Evolutionary conservation across 495 filamentous ascomycete genomes (phyloP), one percentile per base, ranked within the genome.

Genomic region (Aspergillus nidulans): DNA sequence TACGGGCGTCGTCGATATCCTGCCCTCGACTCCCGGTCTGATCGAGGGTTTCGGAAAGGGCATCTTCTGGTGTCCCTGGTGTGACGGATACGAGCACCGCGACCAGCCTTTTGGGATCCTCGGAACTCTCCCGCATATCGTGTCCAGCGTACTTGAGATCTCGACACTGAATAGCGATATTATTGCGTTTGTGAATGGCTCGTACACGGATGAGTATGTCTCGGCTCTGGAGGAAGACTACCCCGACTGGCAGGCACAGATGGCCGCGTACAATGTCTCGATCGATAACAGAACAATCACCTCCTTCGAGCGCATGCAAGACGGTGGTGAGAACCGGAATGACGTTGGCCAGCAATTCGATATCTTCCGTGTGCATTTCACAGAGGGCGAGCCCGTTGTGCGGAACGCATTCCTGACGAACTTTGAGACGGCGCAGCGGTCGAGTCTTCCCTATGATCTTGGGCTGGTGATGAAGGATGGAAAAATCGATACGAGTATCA

Each of bases 1-100:
- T 8, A 84, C 79, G 1, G 81, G 81, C 8, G 65, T 84, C 10
- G 65, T 65, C 16, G 81, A 84, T 56, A 63, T 81, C 41, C 63
- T 83, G 6, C 81, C 81, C n/a, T 20, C 36, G 9, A 81, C 78
- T 1, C 77, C 80, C 0, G 81, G 81, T 5, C 48, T 84, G 2
- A 9, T 55, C 13, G 73, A 78, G 46, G 74, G 64, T 54, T 84
- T 75, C 71, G 81, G 81, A 28, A 73, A 81, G 58, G 80, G 81
- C 49, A 77, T 82, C 53, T 84, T 72, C 64, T 83, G 80, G 80
- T 84, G 81, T 49, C 80, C 80, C 0, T 84, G 81, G 81, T 84
- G 81, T 59, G 81, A 84, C 60, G 81, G 81, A 10, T 79, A 75
- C 56, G 81, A 83, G 63, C 79, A 82, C 68, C 74, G 74, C 0